Conservation (phyloP, 768 basidiomycete species). For the Atractiella rhizophila region DNA sequence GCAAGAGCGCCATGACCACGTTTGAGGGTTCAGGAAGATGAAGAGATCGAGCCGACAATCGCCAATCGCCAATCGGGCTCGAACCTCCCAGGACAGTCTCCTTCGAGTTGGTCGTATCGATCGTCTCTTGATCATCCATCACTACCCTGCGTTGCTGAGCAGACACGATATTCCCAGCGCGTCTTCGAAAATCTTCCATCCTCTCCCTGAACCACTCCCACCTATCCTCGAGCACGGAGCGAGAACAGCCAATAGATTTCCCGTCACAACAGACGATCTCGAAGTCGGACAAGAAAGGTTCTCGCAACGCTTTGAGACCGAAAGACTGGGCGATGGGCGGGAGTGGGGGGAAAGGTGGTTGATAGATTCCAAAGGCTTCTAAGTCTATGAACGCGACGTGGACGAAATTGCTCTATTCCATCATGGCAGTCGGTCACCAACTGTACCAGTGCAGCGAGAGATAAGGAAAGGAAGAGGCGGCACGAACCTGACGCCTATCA, state of each 20-base stretch:
- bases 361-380: conserved; percentile 88
- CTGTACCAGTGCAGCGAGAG: too few species aligned
- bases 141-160: not conserved
- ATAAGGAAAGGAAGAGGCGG: too few species aligned
- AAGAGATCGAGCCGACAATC: conserved; percentile 30
- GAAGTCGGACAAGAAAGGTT: conserved; percentile 38
- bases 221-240: conserved; percentile 58
- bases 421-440: too few species aligned
- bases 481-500: conserved; percentile 64
- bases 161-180: not conserved
- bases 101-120: not conserved
- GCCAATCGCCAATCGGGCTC: not conserved
- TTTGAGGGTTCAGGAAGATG: conserved; percentile 70
- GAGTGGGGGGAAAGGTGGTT: conserved; percentile 39
- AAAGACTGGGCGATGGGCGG: conserved; percentile 53
- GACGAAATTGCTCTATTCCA: conserved; percentile 41
- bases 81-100: conserved; percentile 15
- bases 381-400: conserved; percentile 34
- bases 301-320: conserved; percentile 42
- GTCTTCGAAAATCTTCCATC: conserved; percentile 1
- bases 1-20: conserved; percentile 61
- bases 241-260: conserved; percentile 51
- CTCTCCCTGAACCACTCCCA: conserved; percentile 67
- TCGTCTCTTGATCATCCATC: not conserved
- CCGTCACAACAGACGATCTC: conserved; percentile 82